Evolutionary conservation across 2,329 filamentous ascomycete species (phyloP).

Genomic region (Fusarium anguioides): DNA sequence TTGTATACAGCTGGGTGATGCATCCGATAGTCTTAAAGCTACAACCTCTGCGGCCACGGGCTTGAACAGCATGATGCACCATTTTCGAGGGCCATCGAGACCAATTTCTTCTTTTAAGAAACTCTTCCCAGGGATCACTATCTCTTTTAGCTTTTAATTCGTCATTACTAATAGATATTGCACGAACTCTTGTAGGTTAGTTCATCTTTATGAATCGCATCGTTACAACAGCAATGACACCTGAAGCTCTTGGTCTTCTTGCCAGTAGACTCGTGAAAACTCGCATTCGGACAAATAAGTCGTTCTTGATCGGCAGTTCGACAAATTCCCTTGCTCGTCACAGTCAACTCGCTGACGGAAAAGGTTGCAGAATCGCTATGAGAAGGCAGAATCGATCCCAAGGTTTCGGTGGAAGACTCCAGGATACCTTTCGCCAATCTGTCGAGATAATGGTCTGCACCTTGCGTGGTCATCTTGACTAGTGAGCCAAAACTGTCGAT

Average conservation of each 20-base stretch:
- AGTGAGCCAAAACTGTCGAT: no score
- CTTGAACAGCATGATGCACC: background rate
- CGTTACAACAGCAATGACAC: background rate
- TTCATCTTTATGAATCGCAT: fast-evolving
- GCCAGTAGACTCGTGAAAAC: fast-evolving
- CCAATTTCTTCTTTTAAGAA: fast-evolving
- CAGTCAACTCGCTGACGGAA: fast-evolving
- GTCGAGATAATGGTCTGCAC: no score
- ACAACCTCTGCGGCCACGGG: fast-evolving
- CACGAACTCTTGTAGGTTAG: background rate
- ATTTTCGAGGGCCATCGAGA: fast-evolving
- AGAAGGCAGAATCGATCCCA: fast-evolving
- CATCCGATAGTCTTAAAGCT: background rate
- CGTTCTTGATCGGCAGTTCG: fast-evolving
- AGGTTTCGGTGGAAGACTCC: fast-evolving
- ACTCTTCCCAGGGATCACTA: fast-evolving
- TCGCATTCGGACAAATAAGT: fast-evolving
- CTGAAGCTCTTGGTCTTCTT: fast-evolving
- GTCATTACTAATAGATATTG: fast-evolving
- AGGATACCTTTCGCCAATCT: background rate
- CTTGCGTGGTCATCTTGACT: no score
- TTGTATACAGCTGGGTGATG: no score
- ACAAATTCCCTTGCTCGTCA: fast-evolving
- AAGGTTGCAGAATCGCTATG: fast-evolving
- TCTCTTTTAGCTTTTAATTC: fast-evolving